Percentiles rank a stretch among this genome's conserved stretches.
phyloP scores from a whole-genome alignment of 768 basidiomycete species.

The Suillus discolor region DNA sequence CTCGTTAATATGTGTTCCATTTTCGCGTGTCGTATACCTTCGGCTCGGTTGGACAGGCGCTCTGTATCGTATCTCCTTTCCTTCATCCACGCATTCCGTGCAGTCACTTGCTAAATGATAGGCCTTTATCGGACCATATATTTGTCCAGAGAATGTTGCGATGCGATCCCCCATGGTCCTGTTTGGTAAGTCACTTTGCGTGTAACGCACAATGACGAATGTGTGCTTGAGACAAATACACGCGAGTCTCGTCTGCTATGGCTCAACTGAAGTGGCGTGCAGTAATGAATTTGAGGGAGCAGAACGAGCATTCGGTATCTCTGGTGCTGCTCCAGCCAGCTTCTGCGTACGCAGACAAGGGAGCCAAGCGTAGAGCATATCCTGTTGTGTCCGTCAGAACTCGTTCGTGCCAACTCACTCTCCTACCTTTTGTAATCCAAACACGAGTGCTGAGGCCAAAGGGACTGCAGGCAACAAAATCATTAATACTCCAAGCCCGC shows the following conservation, averaged over 20 bases:
- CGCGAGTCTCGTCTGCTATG: background rate
- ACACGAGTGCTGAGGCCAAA: too few relatives aligned
- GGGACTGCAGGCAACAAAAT: too few relatives aligned
- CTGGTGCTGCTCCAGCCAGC: slow-evolving; percentile 16
- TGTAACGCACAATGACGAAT: background rate
- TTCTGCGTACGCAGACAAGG: slow-evolving; percentile 12
- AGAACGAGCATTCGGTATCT: slow-evolving; percentile 27
- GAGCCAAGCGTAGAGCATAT: slow-evolving; percentile 40
- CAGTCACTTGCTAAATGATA: background rate
- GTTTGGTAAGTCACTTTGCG: background rate
- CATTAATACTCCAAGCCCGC: too few relatives aligned
- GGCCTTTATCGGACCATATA: background rate
- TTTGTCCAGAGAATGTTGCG: background rate
- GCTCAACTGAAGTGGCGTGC: background rate
- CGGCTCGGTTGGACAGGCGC: slow-evolving; percentile 17
- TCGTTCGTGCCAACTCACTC: too few relatives aligned
- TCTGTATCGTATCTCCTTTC: slow-evolving; percentile 21
- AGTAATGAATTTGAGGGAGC: slow-evolving; percentile 1
- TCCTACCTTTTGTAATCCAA: too few relatives aligned
- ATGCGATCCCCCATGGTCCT: background rate
- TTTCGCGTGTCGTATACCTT: slow-evolving; percentile 14
- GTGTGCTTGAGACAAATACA: background rate
- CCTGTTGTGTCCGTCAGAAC: slow-evolving; percentile 28
- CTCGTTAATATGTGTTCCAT: slow-evolving; percentile 13
- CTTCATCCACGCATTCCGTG: slow-evolving; percentile 12